phyloP scores from a whole-genome alignment of 2,329 filamentous ascomycete species.

The Massarina eburnea region DNA sequence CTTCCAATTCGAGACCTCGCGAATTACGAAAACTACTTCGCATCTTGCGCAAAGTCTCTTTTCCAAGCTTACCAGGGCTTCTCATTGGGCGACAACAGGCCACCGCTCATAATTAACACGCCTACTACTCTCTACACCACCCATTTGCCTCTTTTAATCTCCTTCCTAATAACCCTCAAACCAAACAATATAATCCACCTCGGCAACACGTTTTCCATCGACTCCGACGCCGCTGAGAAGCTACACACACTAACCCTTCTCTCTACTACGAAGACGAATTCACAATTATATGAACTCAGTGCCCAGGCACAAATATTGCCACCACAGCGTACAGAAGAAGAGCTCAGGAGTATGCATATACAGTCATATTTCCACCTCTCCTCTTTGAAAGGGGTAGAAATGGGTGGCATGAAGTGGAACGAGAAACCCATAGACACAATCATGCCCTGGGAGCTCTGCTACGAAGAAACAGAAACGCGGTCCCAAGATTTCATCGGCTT shows the following conservation, averaged over 20 bases:
- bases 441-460: conserved; percentile 65
- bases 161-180: conserved; percentile 56
- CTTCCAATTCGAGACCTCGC: conserved; percentile 67
- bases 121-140: conserved; percentile 74
- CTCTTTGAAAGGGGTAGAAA: conserved; percentile 24
- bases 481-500: conserved; percentile 61
- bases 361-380: conserved; percentile 74
- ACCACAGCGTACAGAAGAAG: conserved; percentile 61
- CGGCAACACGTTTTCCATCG: conserved; percentile 41
- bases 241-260: conserved; percentile 55
- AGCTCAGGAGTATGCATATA: conserved; percentile 73
- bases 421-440: conserved; percentile 57
- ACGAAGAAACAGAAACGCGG: conserved; percentile 52
- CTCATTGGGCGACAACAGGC: conserved; percentile 44
- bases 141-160: conserved; percentile 64
- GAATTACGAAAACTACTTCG: conserved; percentile 67
- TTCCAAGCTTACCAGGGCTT: conserved; percentile 58
- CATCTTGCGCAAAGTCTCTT: conserved; percentile 65
- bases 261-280: conserved; percentile 32
- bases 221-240: conserved; percentile 61
- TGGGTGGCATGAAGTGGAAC: conserved; percentile 49
- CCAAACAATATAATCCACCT: conserved; percentile 69
- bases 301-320: conserved; percentile 48
- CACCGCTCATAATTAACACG: conserved; percentile 70
- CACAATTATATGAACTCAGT: conserved; percentile 56